Conservation (phyloP, 768 basidiomycete species). For the Pisolithus albus region DNA sequence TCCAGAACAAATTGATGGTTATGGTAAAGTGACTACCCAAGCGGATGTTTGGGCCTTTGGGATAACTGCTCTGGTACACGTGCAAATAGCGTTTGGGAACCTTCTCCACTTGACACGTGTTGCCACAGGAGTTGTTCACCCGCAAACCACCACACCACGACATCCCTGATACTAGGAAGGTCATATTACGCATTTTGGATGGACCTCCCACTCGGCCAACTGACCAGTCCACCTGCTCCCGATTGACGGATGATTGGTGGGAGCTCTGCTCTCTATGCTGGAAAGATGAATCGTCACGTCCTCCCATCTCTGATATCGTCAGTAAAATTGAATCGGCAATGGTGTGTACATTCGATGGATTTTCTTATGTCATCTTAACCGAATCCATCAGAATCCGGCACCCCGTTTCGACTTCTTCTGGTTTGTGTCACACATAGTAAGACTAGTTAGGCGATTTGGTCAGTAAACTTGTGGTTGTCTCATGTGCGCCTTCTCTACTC, state of each 20-base stretch:
- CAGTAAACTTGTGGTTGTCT: too few relatives aligned
- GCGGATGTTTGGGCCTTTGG: neutral
- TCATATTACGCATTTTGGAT: neutral
- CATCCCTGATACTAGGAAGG: too few relatives aligned
- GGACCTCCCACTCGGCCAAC: neutral
- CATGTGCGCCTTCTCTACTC: too few relatives aligned
- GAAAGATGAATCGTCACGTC: neutral
- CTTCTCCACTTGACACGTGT: neutral
- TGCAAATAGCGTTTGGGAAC: neutral
- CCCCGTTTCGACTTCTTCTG: too few relatives aligned
- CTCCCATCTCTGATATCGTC: neutral
- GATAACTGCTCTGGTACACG: neutral
- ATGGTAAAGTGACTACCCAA: neutral
- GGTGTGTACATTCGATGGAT: neutral
- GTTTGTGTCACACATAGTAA: too few relatives aligned
- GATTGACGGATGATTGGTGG: constrained; percentile 1
- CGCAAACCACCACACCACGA: neutral
- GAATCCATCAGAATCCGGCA: too few relatives aligned
- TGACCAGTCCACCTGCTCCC: neutral
- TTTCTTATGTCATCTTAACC: too few relatives aligned
- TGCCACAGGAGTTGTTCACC: neutral
- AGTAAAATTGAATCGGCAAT: neutral
- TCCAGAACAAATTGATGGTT: neutral
- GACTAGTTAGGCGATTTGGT: too few relatives aligned
- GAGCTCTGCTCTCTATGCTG: neutral